Conservation (phyloP, 495 filamentous ascomycete genomes). For the Tuber microsphaerosporum region DNA sequence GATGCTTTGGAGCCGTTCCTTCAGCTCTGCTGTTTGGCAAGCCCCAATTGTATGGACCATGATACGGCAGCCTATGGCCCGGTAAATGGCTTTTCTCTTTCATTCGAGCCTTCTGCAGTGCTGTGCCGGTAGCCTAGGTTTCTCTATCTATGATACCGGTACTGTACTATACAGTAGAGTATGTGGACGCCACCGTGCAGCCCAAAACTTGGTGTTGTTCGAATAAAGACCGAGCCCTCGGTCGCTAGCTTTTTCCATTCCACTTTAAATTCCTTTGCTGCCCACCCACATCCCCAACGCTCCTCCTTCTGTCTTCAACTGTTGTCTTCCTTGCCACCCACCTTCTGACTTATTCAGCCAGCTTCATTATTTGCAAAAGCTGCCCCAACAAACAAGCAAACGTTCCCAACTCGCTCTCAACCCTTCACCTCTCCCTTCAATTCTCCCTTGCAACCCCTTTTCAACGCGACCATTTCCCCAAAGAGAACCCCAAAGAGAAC, state of each 20-base stretch:
- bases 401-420: constrained; percentile 1
- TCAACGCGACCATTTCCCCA: constrained; percentile 11
- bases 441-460: constrained; percentile 10
- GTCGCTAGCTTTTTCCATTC: not conserved
- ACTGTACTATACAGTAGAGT: not conserved
- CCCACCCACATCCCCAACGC: not conserved
- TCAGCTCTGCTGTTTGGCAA: not conserved
- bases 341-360: not conserved
- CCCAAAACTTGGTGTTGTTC: not conserved
- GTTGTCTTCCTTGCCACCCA: not conserved
- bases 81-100: not conserved
- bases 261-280: not conserved
- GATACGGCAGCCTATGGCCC: not conserved
- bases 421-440: constrained; percentile 9
- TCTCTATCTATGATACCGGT: not conserved
- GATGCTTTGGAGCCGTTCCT: not conserved
- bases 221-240: not conserved
- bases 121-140: not conserved
- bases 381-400: not conserved
- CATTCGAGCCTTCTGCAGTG: not conserved
- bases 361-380: not conserved
- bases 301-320: not conserved
- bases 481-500: constrained; percentile 17
- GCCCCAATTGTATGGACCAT: not conserved
- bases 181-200: not conserved